Percentiles rank a stretch among this genome's conserved stretches.
Conservation (phyloP, 257 asterid species). For the Solanum gandarillasii region DNA sequence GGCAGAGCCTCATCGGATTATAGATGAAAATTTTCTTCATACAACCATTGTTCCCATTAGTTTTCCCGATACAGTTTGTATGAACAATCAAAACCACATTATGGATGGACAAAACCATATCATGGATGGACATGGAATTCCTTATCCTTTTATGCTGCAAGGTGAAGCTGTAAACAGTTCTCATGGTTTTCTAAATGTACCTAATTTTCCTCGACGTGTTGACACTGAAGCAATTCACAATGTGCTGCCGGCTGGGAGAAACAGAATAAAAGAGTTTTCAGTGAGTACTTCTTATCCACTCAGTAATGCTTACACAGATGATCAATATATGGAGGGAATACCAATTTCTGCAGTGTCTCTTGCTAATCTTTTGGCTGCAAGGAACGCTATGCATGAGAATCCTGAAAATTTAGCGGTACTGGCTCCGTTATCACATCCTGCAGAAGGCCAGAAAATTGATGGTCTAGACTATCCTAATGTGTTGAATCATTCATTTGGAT, state of each 20-base stretch:
- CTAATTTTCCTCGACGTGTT: neutral
- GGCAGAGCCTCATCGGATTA: conserved; percentile 16
- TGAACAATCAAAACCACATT: conserved; percentile 15
- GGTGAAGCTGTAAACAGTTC: conserved; percentile 29
- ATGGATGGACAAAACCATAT: conserved; percentile 20
- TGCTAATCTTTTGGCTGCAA: conserved; percentile 17
- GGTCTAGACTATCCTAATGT: conserved; percentile 5
- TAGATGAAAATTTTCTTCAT: conserved; percentile 22
- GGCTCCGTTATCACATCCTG: conserved; percentile 14
- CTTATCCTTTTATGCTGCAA: conserved; percentile 15
- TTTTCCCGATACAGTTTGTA: conserved; percentile 9
- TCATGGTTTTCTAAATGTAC: conserved; percentile 1
- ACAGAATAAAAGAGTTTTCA: conserved; percentile 6
- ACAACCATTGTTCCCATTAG: conserved; percentile 9
- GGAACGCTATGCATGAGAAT: conserved; percentile 10
- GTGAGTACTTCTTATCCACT: conserved; percentile 19
- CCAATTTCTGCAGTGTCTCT: conserved; percentile 17
- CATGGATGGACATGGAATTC: conserved; percentile 29
- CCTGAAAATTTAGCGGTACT: conserved; percentile 10
- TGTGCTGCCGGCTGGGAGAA: conserved; percentile 9
- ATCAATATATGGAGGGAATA: conserved; percentile 22
- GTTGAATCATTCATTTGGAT: conserved; percentile 19
- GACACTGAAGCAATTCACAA: conserved; percentile 13
- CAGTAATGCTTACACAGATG: conserved; percentile 3
- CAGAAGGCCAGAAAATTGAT: conserved; percentile 11